Percentiles rank a stretch among this genome's conserved stretches.
phyloP scores from a whole-genome alignment of 129 eudicot genomes.

The Pittosporum tobira region DNA sequence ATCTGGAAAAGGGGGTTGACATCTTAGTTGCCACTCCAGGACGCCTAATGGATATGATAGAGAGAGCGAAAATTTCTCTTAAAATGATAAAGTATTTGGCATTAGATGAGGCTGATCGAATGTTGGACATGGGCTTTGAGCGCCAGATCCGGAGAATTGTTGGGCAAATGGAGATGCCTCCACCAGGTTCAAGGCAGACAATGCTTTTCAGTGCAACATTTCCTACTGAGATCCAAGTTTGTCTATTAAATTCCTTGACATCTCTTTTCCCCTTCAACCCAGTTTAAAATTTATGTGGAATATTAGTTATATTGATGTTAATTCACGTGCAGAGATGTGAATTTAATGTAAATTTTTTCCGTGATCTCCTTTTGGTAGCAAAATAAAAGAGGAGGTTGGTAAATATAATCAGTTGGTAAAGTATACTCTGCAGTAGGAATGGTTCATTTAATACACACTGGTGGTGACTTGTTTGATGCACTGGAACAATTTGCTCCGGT shows the following conservation, averaged over 20 bases:
- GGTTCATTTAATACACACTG: no score
- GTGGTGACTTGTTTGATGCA: no score
- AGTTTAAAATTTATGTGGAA: no score
- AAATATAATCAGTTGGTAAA: no score
- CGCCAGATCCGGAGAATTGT: slow-evolving; percentile 68
- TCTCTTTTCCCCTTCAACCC: not conserved
- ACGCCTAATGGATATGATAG: slow-evolving; percentile 60
- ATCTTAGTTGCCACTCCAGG: slow-evolving; percentile 85
- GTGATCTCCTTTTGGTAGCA: no score
- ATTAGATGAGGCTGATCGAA: slow-evolving; percentile 77
- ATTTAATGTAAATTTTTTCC: no score
- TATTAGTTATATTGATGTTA: no score
- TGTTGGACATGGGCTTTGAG: no score
- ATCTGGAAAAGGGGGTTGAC: slow-evolving; percentile 54
- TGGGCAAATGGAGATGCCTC: slow-evolving; percentile 64
- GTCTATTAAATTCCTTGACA: not conserved
- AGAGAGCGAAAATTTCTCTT: slow-evolving; percentile 53
- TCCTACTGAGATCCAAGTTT: slow-evolving; percentile 62
- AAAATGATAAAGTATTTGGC: slow-evolving; percentile 46
- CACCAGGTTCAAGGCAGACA: slow-evolving; percentile 49
- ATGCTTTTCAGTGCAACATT: slow-evolving; percentile 83
- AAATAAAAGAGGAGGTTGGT: no score
- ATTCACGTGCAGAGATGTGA: no score
- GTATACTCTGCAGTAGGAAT: no score
- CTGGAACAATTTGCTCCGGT: no score